phyloP scores from a whole-genome alignment of 495 filamentous ascomycete species.

The Entonaema liquescens region DNA sequence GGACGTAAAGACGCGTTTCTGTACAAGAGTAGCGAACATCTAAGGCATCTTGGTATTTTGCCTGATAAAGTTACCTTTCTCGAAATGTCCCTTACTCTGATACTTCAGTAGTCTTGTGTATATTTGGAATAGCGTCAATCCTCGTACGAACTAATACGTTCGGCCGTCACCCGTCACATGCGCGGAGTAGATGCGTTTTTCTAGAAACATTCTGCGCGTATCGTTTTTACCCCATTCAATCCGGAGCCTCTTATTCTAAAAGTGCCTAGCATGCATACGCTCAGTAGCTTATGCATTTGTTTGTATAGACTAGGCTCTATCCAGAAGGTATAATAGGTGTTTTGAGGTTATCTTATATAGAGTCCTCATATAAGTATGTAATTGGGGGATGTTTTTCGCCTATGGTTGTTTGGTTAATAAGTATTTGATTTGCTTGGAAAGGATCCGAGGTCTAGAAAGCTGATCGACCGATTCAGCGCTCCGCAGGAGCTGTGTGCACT shows the following conservation, averaged over 20 bases:
- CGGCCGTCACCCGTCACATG: not conserved
- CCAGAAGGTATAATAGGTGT: not conserved
- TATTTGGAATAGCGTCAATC: not conserved
- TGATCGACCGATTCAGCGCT: slow-evolving; percentile 2
- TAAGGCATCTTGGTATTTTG: not conserved
- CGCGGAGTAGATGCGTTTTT: not conserved
- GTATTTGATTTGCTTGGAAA: not conserved
- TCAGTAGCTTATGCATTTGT: not conserved
- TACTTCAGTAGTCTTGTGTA: not conserved
- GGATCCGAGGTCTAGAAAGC: not conserved
- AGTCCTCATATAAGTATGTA: not conserved
- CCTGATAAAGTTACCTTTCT: too few relatives aligned
- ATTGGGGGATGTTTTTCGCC: not conserved
- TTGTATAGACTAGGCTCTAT: not conserved
- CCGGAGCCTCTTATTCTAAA: too few relatives aligned
- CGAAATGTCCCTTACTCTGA: not conserved
- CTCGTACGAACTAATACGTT: not conserved
- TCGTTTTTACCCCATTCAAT: not conserved
- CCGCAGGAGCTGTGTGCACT: not conserved
- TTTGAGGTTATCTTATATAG: not conserved
- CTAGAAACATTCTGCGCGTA: not conserved
- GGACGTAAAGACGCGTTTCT: not conserved
- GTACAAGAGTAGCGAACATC: not conserved
- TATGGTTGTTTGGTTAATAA: not conserved
- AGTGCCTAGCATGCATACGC: not conserved